These are phyloP conservation scores for Podospora pseudopauciseta DNA, from an alignment of 495 filamentous ascomycete genomes.

Conservation along the genomic window DNA sequence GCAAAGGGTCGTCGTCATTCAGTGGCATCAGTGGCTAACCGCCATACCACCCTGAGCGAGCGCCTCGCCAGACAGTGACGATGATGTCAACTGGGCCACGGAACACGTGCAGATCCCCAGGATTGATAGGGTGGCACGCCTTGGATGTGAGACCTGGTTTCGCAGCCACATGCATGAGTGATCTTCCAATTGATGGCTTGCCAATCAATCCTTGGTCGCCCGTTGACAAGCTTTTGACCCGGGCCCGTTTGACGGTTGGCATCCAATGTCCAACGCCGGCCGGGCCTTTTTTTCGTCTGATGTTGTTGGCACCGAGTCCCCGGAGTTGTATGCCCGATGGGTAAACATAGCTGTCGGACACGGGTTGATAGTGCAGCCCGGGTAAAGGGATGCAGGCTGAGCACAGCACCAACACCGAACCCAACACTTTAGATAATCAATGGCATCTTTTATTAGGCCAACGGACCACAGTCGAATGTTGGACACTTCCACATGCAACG, in stretches of 20 bases:
- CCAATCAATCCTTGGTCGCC: not conserved
- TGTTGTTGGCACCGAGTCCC: not conserved
- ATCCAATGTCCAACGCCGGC: not conserved
- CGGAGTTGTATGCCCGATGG: not conserved
- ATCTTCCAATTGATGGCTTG: not conserved
- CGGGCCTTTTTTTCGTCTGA: not conserved
- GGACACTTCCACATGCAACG: not conserved
- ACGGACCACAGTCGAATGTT: not conserved
- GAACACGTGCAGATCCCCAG: constrained; percentile 4
- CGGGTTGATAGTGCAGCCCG: not conserved
- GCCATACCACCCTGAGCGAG: not conserved
- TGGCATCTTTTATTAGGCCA: not conserved
- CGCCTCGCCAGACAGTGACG: not conserved
- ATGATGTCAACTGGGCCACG: constrained; percentile 26
- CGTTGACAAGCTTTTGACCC: not conserved
- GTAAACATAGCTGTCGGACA: not conserved
- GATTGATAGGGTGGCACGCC: constrained; percentile 20
- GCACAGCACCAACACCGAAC: not conserved
- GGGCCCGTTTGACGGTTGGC: too few relatives aligned
- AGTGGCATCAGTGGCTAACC: not conserved
- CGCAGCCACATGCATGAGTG: not conserved
- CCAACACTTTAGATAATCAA: not conserved
- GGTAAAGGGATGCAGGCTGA: not conserved
- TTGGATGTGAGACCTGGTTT: constrained; percentile 17
- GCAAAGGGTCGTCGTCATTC: not conserved